phyloP scores from a whole-genome alignment of 257 asterid genomes.

The Penstemon davidsonii region DNA sequence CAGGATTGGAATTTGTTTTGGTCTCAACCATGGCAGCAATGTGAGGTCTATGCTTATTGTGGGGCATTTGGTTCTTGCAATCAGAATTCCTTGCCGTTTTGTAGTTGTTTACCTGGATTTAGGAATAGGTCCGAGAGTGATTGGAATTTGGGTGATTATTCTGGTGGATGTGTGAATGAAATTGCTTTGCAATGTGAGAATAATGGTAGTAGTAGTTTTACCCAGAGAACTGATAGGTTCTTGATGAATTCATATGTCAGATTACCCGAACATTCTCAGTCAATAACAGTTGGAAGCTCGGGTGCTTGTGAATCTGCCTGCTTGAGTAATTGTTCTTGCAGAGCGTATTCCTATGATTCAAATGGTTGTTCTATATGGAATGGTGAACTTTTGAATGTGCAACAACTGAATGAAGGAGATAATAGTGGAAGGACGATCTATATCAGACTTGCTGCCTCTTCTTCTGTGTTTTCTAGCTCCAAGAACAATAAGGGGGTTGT shows the following conservation, averaged over 20 bases:
- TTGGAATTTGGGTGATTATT: conserved; percentile 52
- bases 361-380: conserved; percentile 38
- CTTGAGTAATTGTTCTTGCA: conserved; percentile 46
- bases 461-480: conserved; percentile 30
- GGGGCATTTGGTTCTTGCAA: conserved; percentile 50
- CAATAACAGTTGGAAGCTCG: conserved; percentile 18
- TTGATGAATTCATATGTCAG: conserved; percentile 12
- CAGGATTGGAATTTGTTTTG: conserved; percentile 47
- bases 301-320: conserved; percentile 44
- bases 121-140: conserved; percentile 23
- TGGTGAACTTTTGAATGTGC: conserved; percentile 41
- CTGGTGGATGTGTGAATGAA: conserved; percentile 52
- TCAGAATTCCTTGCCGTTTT: conserved; percentile 41
- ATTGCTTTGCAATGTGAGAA: conserved; percentile 36
- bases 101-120: conserved; percentile 51
- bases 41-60: conserved; percentile 56
- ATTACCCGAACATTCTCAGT: conserved; percentile 27
- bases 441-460: conserved; percentile 41
- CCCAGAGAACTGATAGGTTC: conserved; percentile 37
- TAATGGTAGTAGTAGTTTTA: conserved; percentile 22
- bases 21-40: conserved; percentile 55
- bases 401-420: conserved; percentile 39
- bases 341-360: conserved; percentile 40
- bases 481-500: conserved; percentile 28
- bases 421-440: conserved; percentile 32